Conservation (phyloP, 2,329 filamentous ascomycete species). For the Hymenoscyphus fraxineus region DNA sequence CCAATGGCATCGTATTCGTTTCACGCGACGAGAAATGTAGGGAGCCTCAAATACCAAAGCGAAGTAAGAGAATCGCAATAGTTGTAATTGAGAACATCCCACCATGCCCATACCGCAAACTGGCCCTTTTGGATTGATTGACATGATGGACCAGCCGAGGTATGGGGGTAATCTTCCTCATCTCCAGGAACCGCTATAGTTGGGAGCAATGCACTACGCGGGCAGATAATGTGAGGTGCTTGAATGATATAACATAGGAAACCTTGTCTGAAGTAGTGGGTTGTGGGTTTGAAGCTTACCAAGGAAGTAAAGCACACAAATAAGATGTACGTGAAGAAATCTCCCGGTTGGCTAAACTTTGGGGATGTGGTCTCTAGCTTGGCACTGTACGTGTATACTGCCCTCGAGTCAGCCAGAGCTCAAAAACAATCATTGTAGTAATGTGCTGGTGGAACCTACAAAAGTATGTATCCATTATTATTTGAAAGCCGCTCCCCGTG, state of each 20-base stretch:
- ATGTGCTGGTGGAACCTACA: conserved; percentile 39
- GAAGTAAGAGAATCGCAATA: conserved; percentile 39
- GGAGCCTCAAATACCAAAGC: conserved; percentile 37
- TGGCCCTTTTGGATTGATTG: conserved; percentile 47
- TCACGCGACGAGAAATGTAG: conserved; percentile 31
- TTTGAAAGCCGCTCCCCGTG: conserved; percentile 36
- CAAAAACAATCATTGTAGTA: background rate
- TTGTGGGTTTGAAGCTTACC: conserved; percentile 56
- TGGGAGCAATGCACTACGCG: conserved; percentile 47
- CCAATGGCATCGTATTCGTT: background rate
- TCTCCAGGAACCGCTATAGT: conserved; percentile 57
- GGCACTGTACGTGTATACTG: conserved; percentile 64
- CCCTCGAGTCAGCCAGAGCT: conserved; percentile 19
- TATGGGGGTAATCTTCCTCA: conserved; percentile 57
- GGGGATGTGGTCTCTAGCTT: conserved; percentile 58
- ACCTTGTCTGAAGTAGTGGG: conserved; percentile 21
- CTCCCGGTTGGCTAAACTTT: conserved; percentile 59
- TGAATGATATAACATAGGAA: conserved; percentile 17
- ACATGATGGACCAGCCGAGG: conserved; percentile 49
- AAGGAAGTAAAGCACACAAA: conserved; percentile 60
- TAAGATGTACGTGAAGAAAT: conserved; percentile 62
- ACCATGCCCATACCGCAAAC: conserved; percentile 54
- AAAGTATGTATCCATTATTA: conserved; percentile 68
- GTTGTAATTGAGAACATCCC: conserved; percentile 51
- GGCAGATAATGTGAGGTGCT: conserved; percentile 61